These are phyloP conservation scores for Penicillium sp. DNA, from an alignment of 2,329 filamentous ascomycete genomes.

Conservation along the genomic window DNA sequence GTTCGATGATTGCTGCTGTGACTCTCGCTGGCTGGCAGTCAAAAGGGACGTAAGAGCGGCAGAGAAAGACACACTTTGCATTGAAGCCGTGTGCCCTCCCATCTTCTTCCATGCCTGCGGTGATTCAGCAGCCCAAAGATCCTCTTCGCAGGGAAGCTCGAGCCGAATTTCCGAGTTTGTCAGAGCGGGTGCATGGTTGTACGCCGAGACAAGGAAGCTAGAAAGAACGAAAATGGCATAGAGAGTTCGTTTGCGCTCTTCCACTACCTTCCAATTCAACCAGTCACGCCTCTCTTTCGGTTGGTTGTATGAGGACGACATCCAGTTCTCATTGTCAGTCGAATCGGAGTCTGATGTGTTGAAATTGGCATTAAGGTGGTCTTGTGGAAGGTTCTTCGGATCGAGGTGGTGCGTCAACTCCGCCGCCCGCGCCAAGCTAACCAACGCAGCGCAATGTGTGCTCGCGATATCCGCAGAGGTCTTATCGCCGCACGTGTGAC, in stretches of 20 bases:
- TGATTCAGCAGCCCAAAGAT: constrained; percentile 82
- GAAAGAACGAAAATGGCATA: constrained; percentile 91
- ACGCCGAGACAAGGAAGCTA: constrained; percentile 86
- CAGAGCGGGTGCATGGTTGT: constrained; percentile 88
- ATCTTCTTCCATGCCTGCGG: constrained; percentile 79
- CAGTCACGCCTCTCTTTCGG: constrained; percentile 63
- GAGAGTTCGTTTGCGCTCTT: constrained; percentile 91
- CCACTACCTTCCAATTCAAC: constrained; percentile 83
- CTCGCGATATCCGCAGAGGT: constrained; percentile 87
- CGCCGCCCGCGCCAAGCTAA: constrained; percentile 89
- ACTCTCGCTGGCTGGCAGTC: constrained; percentile 71
- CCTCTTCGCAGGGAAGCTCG: constrained; percentile 90
- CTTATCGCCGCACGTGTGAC: constrained; percentile 92
- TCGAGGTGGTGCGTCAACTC: constrained; percentile 63
- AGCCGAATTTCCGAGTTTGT: constrained; percentile 92
- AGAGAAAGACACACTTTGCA: constrained; percentile 77
- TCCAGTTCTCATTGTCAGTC: constrained; percentile 46
- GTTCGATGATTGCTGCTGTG: constrained; percentile 44
- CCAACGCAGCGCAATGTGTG: constrained; percentile 86
- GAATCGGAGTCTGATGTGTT: constrained; percentile 59
- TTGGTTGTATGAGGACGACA: constrained; percentile 38
- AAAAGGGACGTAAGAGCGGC: constrained; percentile 80
- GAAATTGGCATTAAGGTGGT: constrained; percentile 54
- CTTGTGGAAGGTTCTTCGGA: constrained; percentile 40
- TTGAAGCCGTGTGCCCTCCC: constrained; percentile 73